A percentile compares a stretch with the other conserved stretches of the same genome.
phyloP scores from a whole-genome alignment of 139 green algal genomes.

The Volvox reticuliferus region DNA sequence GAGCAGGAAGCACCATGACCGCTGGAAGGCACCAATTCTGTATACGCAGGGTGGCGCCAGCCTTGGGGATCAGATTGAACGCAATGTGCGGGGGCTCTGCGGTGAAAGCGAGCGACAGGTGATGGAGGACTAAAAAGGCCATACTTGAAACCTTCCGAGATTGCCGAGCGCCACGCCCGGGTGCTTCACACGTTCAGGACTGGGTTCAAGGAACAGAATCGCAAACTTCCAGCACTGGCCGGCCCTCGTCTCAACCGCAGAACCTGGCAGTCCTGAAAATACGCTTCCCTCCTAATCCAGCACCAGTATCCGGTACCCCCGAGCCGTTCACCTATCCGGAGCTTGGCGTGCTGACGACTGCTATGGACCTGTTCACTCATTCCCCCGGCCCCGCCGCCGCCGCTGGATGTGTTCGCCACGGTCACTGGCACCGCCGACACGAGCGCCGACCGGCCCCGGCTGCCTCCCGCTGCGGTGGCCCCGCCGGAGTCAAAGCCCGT shows the following conservation, averaged over 20 bases:
- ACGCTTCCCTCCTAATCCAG: background rate
- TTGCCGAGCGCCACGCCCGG: no score
- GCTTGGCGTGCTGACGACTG: background rate
- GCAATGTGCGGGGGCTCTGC: no score
- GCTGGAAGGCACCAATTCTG: no score
- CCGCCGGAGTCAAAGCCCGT: background rate
- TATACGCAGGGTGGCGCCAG: no score
- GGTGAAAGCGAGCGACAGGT: no score
- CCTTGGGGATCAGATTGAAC: no score
- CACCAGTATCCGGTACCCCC: background rate
- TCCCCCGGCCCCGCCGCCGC: background rate
- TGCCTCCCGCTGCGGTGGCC: background rate
- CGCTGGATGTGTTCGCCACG: background rate
- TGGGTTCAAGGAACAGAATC: background rate
- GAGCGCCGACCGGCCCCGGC: background rate
- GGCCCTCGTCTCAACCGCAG: background rate
- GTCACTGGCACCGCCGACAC: background rate
- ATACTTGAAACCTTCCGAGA: no score
- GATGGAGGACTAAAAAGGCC: no score
- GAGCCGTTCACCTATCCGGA: background rate
- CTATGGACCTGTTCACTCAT: background rate
- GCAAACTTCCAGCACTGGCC: background rate
- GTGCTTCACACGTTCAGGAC: no score
- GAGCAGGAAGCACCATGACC: no score
- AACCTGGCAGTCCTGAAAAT: background rate